Conservation (phyloP, 2,329 filamentous ascomycete species). For the Verticillium klebahnii region DNA sequence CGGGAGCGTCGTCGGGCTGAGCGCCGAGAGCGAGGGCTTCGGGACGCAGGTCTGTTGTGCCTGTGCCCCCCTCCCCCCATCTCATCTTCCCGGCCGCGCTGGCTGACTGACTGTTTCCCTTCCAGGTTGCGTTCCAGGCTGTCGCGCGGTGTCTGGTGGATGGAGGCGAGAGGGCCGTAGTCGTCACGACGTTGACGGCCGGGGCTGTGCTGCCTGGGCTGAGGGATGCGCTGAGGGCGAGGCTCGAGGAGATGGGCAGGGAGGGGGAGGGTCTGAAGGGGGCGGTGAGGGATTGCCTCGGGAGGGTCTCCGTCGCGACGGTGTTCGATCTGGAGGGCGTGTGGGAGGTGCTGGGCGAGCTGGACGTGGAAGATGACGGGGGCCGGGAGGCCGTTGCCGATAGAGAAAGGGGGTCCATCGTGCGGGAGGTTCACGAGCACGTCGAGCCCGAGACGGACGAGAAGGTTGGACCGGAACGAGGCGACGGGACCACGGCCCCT, state of each 20-base stretch:
- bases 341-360: slow-evolving; percentile 50
- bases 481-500: not conserved
- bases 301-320: slow-evolving; percentile 47
- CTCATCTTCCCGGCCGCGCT: not conserved
- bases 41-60: slow-evolving; percentile 34
- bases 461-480: slow-evolving; percentile 3
- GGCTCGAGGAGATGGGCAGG: slow-evolving; percentile 20
- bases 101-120: slow-evolving; percentile 7
- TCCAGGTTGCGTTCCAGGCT: slow-evolving; percentile 44
- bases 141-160: slow-evolving; percentile 33
- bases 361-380: slow-evolving; percentile 22
- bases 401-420: not conserved
- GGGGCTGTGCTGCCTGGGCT: slow-evolving; percentile 35
- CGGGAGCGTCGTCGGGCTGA: slow-evolving; percentile 50
- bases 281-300: slow-evolving; percentile 33
- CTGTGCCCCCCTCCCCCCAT: not conserved
- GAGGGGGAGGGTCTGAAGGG: slow-evolving; percentile 12
- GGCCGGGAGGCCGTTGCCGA: not conserved
- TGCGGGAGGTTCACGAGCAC: not conserved
- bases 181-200: slow-evolving; percentile 45
- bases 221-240: slow-evolving; percentile 32
- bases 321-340: slow-evolving; percentile 57
- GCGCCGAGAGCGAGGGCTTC: slow-evolving; percentile 45
- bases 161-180: slow-evolving; percentile 24
- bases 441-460: not conserved